Evolutionary conservation across 2,329 filamentous ascomycete genomes (phyloP), one percentile per base, ranked within the genome.

Genomic region (Orbilia blumenaviensis): DNA sequence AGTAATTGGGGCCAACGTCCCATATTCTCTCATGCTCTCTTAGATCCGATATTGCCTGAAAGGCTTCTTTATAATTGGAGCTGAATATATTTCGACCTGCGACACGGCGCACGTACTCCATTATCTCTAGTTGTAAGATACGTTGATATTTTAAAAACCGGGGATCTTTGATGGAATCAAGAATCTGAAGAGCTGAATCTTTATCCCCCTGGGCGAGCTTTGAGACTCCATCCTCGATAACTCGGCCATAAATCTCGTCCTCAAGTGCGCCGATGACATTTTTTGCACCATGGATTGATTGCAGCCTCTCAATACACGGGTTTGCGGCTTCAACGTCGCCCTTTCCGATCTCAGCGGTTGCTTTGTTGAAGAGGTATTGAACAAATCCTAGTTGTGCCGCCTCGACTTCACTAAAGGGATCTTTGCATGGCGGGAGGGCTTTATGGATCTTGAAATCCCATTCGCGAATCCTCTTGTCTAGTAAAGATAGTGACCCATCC

Each of bases 331-430:
- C 25, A 9, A 25, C 1, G 8, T 62, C n/a, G 23, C 29, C 54
- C 4, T 41, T 27, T 23, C 48, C 18, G 21, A 74, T 66, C 48
- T 66, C 62, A 16, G 3, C 29, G 1, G 16, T 25, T 2, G 69
- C 69, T 23, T 74, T 66, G 1, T 66, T 54, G 25, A 56, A 50
- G 12, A 74, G 62, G 23, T 74, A 74, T n/a, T 46, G 61, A 23
- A 74, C 62, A n/a, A 74, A 74, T 36, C 69, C 69, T 3, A n/a
- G 29, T 14, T 54, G 52, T 2, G 21, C 32, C 1, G 36, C 23
- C 6, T 74, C 69, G 6, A 72, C 27, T 7, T 14, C 16, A n/a
- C 41, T 27, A 16, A 38, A 25, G 10, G n/a, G 16, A 60, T 36
- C 23, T 18, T n/a, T 16, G 27, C n/a, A 9, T 18, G 14, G 25